Base-by-base conservation (phyloP, 2,329 filamentous ascomycete species). In the Aureobasidium sp. region DNA sequence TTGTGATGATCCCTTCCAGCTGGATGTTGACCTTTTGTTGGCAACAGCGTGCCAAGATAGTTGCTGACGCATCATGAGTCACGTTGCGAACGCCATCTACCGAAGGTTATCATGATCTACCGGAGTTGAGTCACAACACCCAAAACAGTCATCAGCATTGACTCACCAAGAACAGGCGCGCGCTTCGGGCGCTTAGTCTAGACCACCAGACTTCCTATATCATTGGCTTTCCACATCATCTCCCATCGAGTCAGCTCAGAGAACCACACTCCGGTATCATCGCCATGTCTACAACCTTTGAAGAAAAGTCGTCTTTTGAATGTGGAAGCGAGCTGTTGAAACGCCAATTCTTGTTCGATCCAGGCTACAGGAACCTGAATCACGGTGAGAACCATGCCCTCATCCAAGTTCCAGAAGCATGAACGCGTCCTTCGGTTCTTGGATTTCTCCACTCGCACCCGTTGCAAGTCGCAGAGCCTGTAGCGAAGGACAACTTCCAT, bases 351-450 rank as follows among this genome's bases (percentile, higher is more conserved):
- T 74, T 85, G n/a, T 83, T 92, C 63, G 83, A 85, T 51, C 79
- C 83, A 0, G 77, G 78, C n/a, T 91, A 84, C 72, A 80, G 78
- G 57, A 91, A 91, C 69, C 76, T 95, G 59, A 95, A 95, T 72
- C 88, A 95, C 70, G 90, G 89, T 89, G 75, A 66, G 71, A 63
- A 21, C 32, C 48, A 54, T 55, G 54, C 55, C 64, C 50, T 37
- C 29, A 21, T 21, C 21, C 21, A 21, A 21, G 21, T 51, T 39
- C 27, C 7, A 5, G 21, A 59, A 39, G 51, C 30, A 45, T 57
- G 41, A 45, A 27, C 36, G 53, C 49, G 32, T 32, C 25, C 32
- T 29, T 27, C 34, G 14, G 27, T 8, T 7, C 32, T n/a, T 3
- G 27, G 39, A 25, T 34, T 21, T 21, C 21, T 21, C 47, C 55